Evolutionary conservation across 805 yeast species (phyloP).

Genomic region (Pachysolen tannophilus): DNA sequence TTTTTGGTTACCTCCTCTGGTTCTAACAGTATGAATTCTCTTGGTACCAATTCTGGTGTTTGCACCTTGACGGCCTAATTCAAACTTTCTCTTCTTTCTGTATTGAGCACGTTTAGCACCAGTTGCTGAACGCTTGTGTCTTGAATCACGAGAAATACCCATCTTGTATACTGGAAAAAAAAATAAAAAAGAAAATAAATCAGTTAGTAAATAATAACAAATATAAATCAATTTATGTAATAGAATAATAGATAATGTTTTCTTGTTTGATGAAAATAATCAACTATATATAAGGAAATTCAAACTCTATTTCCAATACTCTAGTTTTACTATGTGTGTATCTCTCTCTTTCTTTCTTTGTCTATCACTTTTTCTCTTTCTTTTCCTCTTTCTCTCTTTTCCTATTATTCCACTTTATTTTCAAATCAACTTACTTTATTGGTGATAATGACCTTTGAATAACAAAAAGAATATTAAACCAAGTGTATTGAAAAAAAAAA

Average conservation of each 20-base stretch:
- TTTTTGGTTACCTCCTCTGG: constrained; percentile 99
- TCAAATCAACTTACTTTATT: constrained; percentile 9
- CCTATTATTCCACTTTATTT: too few species aligned
- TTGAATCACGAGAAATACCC: constrained; percentile 99
- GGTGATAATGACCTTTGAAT: constrained; percentile 6
- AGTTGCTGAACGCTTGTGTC: constrained; percentile 99
- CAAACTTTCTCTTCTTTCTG: constrained; percentile 99
- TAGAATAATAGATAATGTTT: too few species aligned
- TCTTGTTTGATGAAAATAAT: too few species aligned
- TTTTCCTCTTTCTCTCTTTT: too few species aligned
- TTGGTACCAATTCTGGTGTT: constrained; percentile 98
- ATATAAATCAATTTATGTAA: too few species aligned
- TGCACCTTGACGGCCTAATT: constrained; percentile 99
- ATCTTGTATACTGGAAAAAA: constrained; percentile 49
- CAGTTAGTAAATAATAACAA: neutral
- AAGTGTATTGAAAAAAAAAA: neutral
- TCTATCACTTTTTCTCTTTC: too few species aligned
- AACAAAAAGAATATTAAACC: too few species aligned
- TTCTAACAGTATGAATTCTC: constrained; percentile 98
- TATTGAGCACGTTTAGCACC: constrained; percentile 99
- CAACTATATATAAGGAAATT: too few species aligned
- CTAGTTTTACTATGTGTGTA: too few species aligned
- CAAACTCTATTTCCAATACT: too few species aligned
- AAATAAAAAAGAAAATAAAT: neutral
- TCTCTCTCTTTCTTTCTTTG: too few species aligned